phyloP scores from a whole-genome alignment of 495 filamentous ascomycete species.

The Podospora anserina region DNA sequence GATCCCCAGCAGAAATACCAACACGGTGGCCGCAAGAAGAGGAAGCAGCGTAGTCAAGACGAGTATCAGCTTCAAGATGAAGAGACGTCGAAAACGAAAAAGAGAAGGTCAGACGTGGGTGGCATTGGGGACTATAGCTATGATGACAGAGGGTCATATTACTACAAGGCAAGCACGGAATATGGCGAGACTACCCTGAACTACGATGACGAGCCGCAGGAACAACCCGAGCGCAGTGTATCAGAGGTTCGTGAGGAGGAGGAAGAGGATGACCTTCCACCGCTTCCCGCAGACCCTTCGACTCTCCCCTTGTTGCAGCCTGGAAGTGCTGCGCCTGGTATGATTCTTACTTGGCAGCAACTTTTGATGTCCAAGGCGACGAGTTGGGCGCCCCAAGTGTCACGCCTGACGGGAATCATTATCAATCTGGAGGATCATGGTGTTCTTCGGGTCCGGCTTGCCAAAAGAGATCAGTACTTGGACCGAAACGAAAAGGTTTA shows the following conservation, averaged over 20 bases:
- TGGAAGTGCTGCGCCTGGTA: constrained; percentile 55
- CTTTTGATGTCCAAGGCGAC: constrained; percentile 68
- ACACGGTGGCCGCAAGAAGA: constrained; percentile 37
- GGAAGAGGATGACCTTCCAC: constrained; percentile 59
- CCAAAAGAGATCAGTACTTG: constrained; percentile 62
- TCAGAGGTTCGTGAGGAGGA: constrained; percentile 12
- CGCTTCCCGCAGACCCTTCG: constrained; percentile 60
- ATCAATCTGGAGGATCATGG: constrained; percentile 45
- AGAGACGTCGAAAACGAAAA: constrained; percentile 43
- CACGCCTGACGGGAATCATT: constrained; percentile 64
- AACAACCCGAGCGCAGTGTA: constrained; percentile 28
- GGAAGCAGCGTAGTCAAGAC: constrained; percentile 39
- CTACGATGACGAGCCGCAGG: constrained; percentile 49
- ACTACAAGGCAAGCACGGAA: constrained; percentile 18
- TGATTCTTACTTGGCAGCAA: constrained; percentile 78
- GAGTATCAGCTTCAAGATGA: constrained; percentile 37
- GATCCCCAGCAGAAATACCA: constrained; percentile 63
- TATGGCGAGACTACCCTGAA: constrained; percentile 43
- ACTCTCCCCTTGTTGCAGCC: constrained; percentile 53
- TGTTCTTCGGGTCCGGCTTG: constrained; percentile 59
- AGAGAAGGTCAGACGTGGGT: constrained; percentile 43
- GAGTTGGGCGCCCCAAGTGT: constrained; percentile 73
- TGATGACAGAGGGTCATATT: constrained; percentile 21
- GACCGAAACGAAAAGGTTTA: constrained; percentile 47
- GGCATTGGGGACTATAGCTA: constrained; percentile 30